These are phyloP conservation scores for Biscogniauxia marginata DNA, from an alignment of 2,329 filamentous ascomycete genomes.

Conservation along the genomic window DNA sequence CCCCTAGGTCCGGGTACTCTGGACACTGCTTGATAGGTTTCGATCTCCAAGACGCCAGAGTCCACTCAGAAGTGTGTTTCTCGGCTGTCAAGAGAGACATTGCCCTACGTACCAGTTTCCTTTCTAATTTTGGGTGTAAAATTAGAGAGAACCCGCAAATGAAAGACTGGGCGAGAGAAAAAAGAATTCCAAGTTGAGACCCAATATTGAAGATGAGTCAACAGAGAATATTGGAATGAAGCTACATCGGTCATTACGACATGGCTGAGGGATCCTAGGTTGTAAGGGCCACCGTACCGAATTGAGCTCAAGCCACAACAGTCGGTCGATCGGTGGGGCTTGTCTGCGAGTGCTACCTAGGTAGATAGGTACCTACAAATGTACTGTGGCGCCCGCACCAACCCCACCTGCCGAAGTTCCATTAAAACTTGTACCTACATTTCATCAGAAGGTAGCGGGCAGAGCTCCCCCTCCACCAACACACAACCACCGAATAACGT, in stretches of 20 bases:
- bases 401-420: too few relatives aligned
- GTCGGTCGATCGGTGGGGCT: too few relatives aligned
- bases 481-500: too few relatives aligned
- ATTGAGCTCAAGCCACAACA: neutral
- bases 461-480: too few relatives aligned
- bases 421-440: too few relatives aligned
- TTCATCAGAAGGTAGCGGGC: too few relatives aligned
- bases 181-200: neutral
- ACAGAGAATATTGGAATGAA: constrained; percentile 12
- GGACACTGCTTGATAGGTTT: constrained; percentile 80
- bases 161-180: neutral
- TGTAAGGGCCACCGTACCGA: neutral
- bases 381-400: too few relatives aligned
- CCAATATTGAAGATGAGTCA: constrained; percentile 11
- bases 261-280: neutral
- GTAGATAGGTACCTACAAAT: too few relatives aligned
- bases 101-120: too few relatives aligned
- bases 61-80: constrained; percentile 41
- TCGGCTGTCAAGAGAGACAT: constrained; percentile 14
- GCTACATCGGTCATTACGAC: neutral
- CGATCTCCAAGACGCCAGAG: constrained; percentile 67
- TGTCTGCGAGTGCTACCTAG: too few relatives aligned
- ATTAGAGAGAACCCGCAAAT: neutral
- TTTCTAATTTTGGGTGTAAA: too few relatives aligned
- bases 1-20: constrained; percentile 61